phyloP scores from a whole-genome alignment of 139 green algal species.

The Tetradesmus lagerheimii region DNA sequence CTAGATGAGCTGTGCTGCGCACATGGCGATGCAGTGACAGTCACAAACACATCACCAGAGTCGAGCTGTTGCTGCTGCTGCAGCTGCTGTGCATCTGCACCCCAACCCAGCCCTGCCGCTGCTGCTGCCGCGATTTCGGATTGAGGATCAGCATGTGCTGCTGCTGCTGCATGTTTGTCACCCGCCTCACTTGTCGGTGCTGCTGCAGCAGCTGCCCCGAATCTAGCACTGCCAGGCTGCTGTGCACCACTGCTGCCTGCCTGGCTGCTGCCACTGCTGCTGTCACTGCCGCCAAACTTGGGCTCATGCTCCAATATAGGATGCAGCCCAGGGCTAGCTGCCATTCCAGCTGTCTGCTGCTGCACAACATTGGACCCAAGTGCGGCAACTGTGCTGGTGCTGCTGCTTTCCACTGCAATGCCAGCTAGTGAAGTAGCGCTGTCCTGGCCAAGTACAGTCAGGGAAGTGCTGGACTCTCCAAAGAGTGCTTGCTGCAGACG shows the following conservation, averaged over 20 bases:
- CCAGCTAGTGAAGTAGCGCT: not conserved
- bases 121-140: not conserved
- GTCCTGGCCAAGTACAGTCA: not conserved
- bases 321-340: not conserved
- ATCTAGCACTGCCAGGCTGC: not conserved
- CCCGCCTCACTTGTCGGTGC: not conserved
- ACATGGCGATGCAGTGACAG: not conserved
- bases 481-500: conserved; percentile 5
- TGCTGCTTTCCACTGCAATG: not conserved
- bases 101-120: not conserved
- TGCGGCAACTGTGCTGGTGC: conserved; percentile 10
- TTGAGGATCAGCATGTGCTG: not conserved
- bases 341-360: not conserved
- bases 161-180: not conserved
- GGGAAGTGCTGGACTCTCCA: conserved; percentile 8
- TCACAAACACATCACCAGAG: conserved; percentile 5
- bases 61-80: not conserved
- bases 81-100: not conserved
- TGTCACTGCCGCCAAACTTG: too few relatives aligned
- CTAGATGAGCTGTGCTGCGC: not conserved
- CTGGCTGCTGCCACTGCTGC: not conserved
- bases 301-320: not conserved
- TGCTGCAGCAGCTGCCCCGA: conserved; percentile 1
- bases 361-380: not conserved
- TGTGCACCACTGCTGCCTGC: not conserved